A percentile compares a stretch with the other conserved stretches of the same genome.
These are phyloP conservation scores for Diaporthe ilicicola DNA, from an alignment of 2,329 filamentous ascomycete genomes.

Conservation along the genomic window DNA sequence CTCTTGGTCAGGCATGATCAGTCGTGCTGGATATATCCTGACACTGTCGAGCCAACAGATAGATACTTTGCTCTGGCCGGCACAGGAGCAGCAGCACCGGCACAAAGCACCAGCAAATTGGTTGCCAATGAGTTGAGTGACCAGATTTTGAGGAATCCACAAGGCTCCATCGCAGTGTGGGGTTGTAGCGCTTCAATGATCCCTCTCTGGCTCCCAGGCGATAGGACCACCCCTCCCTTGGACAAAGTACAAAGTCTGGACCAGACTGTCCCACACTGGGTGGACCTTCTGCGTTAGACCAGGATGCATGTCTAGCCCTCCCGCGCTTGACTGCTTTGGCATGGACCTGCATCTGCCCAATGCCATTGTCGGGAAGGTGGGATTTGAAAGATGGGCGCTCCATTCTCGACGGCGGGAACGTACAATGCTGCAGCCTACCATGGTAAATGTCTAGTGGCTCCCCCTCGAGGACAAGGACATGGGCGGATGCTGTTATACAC, in stretches of 20 bases:
- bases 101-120: not conserved
- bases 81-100: constrained; percentile 7
- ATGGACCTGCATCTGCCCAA: constrained; percentile 28
- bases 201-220: not conserved
- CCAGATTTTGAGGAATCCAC: constrained; percentile 27
- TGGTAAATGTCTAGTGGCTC: not conserved
- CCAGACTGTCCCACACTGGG: constrained; percentile 29
- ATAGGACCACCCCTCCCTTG: constrained; percentile 13
- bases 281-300: constrained; percentile 7
- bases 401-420: not conserved
- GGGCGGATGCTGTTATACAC: too few relatives aligned
- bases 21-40: not conserved
- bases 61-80: not conserved
- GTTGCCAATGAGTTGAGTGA: constrained; percentile 3
- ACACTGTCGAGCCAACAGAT: not conserved
- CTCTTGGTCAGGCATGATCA: not conserved
- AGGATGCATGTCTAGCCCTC: constrained; percentile 30
- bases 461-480: not conserved
- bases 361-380: constrained; percentile 22
- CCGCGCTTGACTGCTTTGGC: constrained; percentile 32
- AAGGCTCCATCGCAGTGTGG: constrained; percentile 28
- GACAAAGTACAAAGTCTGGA: not conserved
- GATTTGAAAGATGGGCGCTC: constrained; percentile 20
- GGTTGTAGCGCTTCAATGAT: constrained; percentile 25
- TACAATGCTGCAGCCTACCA: not conserved